Conservation (phyloP, 768 basidiomycete species). For the Pisolithus microcarpus region DNA sequence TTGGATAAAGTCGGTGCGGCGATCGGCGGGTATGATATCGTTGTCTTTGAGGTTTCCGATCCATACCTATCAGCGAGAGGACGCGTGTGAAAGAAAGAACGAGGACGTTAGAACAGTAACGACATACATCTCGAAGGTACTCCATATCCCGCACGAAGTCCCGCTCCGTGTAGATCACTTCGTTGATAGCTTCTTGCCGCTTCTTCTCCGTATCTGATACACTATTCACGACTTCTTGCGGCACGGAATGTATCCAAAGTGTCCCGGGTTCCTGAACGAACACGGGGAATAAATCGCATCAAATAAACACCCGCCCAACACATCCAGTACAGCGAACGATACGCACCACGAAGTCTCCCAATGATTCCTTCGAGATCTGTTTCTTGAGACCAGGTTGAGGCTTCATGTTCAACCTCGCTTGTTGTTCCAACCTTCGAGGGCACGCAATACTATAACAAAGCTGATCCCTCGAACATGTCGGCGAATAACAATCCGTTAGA, state of each 20-base stretch:
- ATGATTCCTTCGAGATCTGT: conserved; percentile 73
- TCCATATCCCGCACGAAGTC: conserved; percentile 99
- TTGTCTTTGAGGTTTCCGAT: conserved; percentile 74
- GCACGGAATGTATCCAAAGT: conserved; percentile 94
- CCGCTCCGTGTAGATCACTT: conserved; percentile 88
- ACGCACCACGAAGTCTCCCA: conserved; percentile 69
- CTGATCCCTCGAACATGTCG: conserved; percentile 88
- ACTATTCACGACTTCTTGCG: conserved; percentile 87
- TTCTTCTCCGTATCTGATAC: conserved; percentile 92
- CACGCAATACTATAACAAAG: conserved; percentile 99
- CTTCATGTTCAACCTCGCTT: conserved; percentile 90
- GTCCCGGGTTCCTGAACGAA: conserved; percentile 64
- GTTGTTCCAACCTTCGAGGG: conserved; percentile 89
- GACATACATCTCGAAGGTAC: conserved; percentile 85
- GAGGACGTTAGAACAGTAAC: not conserved
- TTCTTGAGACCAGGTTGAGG: conserved; percentile 83
- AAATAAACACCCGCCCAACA: not conserved
- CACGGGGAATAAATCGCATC: conserved; percentile 4
- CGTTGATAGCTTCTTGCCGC: conserved; percentile 97
- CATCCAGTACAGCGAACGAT: not conserved
- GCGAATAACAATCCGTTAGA: conserved; percentile 95
- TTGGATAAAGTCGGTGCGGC: conserved; percentile 78
- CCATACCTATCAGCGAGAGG: conserved; percentile 57
- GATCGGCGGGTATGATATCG: conserved; percentile 67
- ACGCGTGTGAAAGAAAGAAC: conserved; percentile 1